phyloP scores from a whole-genome alignment of 2,329 filamentous ascomycete species.

The Cryphonectria nitschkei region DNA sequence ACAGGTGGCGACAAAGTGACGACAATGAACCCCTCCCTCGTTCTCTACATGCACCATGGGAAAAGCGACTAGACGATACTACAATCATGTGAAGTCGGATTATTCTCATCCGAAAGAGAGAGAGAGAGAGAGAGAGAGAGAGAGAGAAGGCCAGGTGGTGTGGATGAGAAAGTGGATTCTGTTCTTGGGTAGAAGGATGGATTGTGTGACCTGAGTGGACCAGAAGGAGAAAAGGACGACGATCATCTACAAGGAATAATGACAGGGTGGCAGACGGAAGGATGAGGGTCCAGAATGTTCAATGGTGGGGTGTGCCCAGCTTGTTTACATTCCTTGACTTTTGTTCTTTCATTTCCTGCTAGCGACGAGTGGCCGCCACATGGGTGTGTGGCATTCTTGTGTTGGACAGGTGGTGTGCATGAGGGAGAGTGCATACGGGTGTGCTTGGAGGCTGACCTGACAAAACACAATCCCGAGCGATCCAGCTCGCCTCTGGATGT shows the following conservation, averaged over 20 bases:
- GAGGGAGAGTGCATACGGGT: slow-evolving; percentile 18
- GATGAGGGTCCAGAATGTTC: slow-evolving; percentile 16
- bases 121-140: no score
- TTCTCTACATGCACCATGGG: neutral
- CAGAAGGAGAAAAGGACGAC: slow-evolving; percentile 19
- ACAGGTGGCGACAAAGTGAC: slow-evolving; percentile 7
- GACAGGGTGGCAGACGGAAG: slow-evolving; percentile 11
- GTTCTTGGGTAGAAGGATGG: slow-evolving; percentile 12
- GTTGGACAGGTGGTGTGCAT: slow-evolving; percentile 24
- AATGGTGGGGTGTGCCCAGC: slow-evolving; percentile 9
- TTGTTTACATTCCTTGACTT: slow-evolving; percentile 5
- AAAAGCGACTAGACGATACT: neutral
- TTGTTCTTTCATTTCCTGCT: neutral
- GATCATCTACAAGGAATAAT: slow-evolving; percentile 13
- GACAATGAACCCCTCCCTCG: neutral
- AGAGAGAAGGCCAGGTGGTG: neutral
- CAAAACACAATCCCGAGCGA: slow-evolving; percentile 20
- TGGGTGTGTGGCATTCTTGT: slow-evolving; percentile 19
- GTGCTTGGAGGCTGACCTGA: slow-evolving; percentile 27
- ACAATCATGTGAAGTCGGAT: slow-evolving; percentile 1
- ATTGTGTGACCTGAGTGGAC: slow-evolving; percentile 23
- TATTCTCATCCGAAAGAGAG: neutral
- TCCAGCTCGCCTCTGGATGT: slow-evolving; percentile 15
- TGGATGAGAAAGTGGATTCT: slow-evolving; percentile 16
- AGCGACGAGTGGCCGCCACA: neutral